Evolutionary conservation across 1,284 basidiomycete genomes (phyloP).

Genomic region (Trichosporon asahii): DNA sequence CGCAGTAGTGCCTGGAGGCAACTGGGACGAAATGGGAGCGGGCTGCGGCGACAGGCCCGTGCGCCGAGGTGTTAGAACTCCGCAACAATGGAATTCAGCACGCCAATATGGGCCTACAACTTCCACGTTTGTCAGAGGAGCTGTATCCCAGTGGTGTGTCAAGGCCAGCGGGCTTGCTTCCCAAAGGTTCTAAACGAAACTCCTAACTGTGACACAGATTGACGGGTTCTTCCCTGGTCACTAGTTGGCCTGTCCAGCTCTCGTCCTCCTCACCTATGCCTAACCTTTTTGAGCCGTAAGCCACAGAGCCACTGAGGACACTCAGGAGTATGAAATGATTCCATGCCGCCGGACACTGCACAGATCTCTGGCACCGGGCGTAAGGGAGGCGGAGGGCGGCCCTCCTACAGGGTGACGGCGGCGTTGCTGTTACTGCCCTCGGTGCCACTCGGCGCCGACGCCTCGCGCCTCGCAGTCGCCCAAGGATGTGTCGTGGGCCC

Average conservation of each 20-base stretch:
- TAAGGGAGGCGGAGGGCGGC: background rate
- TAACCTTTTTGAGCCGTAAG: background rate
- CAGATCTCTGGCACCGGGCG: background rate
- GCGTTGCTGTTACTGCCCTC: background rate
- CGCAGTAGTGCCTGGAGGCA: too few species aligned
- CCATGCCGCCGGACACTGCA: background rate
- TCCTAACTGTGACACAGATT: background rate
- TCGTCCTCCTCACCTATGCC: background rate
- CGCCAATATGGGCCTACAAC: background rate
- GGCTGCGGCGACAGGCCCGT: too few species aligned
- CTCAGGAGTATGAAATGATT: background rate
- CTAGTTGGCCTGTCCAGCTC: background rate
- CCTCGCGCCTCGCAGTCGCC: background rate
- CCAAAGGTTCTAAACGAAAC: background rate
- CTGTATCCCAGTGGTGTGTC: background rate
- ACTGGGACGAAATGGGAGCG: background rate
- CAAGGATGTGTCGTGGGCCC: background rate
- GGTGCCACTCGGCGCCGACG: background rate
- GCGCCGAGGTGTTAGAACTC: background rate
- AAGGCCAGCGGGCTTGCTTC: background rate
- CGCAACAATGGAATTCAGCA: background rate
- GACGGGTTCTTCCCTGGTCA: background rate
- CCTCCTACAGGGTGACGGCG: background rate
- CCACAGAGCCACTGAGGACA: background rate
- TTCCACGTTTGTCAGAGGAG: background rate